A percentile compares a stretch with the other conserved stretches of the same genome.
Evolutionary conservation across 768 basidiomycete species (phyloP).

Genomic region (Coprinopsis cinerea): DNA sequence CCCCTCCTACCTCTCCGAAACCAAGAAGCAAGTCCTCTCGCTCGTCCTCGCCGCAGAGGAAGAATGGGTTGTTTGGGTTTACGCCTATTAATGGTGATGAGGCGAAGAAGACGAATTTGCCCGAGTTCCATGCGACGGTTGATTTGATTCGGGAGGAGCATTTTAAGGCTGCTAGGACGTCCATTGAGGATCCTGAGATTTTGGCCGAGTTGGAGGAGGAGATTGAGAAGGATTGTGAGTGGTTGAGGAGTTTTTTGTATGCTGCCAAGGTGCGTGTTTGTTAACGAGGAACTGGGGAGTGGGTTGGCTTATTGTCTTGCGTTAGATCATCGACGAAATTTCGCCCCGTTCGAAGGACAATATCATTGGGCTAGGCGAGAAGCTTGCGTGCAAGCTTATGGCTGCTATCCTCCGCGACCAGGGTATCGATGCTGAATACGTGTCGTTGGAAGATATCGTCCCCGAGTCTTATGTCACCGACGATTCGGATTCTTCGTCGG

Average conservation of each 20-base stretch:
- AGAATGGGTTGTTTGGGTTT: conserved; percentile 20
- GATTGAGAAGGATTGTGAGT: conserved; percentile 86
- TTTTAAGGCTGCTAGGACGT: conserved; percentile 62
- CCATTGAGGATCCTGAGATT: conserved; percentile 54
- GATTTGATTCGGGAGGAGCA: conserved; percentile 86
- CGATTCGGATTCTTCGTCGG: conserved; percentile 14
- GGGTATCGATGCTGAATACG: conserved; percentile 95
- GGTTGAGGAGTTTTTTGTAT: conserved; percentile 75
- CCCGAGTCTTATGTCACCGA: conserved; percentile 58
- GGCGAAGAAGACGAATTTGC: conserved; percentile 21
- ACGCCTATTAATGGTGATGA: conserved; percentile 22
- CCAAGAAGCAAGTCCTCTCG: conserved; percentile 27
- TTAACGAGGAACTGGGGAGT: no score
- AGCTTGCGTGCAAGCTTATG: conserved; percentile 86
- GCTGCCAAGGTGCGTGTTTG: conserved; percentile 96
- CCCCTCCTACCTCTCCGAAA: conserved; percentile 36
- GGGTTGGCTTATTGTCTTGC: no score
- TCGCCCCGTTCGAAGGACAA: conserved; percentile 89
- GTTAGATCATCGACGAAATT: conserved; percentile 97
- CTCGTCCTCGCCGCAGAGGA: conserved; percentile 17
- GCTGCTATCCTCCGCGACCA: conserved; percentile 84
- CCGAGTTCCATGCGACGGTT: conserved; percentile 71
- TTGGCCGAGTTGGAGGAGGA: conserved; percentile 75
- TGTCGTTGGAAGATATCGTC: conserved; percentile 86
- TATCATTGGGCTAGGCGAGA: conserved; percentile 92